Conservation (phyloP, 768 basidiomycete species). For the Chlorophyllum brunneum region DNA sequence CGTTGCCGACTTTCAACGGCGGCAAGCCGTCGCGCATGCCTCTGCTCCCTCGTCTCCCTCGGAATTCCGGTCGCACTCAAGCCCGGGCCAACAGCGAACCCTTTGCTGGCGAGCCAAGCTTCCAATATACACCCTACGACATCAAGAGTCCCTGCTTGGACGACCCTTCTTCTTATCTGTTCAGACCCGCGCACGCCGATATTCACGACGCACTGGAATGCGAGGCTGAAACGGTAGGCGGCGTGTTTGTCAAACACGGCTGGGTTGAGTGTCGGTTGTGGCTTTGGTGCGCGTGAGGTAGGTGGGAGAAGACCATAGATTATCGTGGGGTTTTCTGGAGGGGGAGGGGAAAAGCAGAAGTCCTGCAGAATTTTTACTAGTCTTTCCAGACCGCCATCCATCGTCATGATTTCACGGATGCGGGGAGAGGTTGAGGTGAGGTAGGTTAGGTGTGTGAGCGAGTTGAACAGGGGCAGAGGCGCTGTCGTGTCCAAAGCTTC, state of each 20-base stretch:
- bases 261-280: conserved; percentile 61
- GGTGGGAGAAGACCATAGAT: conserved; percentile 79
- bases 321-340: conserved; percentile 70
- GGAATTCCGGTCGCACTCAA: conserved; percentile 71
- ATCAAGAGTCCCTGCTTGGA: conserved; percentile 90
- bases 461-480: conserved; percentile 62
- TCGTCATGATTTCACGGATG: conserved; percentile 97
- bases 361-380: conserved; percentile 90
- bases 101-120: conserved; percentile 86
- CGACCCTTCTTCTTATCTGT: conserved; percentile 85
- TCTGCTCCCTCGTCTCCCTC: conserved; percentile 71
- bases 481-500: conserved; percentile 52
- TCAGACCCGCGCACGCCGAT: conserved; percentile 96
- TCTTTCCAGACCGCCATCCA: conserved; percentile 95
- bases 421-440: conserved; percentile 96
- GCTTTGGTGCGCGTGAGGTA: conserved; percentile 49
- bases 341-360: conserved; percentile 79
- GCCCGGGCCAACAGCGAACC: conserved; percentile 82
- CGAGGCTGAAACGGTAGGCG: conserved; percentile 85
- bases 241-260: conserved; percentile 75
- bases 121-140: conserved; percentile 93
- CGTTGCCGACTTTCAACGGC: conserved; percentile 52
- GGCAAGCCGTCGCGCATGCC: conserved; percentile 58
- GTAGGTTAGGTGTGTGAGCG: conserved; percentile 92
- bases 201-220: conserved; percentile 96